Evolutionary conservation across 805 yeast genomes (phyloP), one percentile per base, ranked within the genome.

Genomic region (Citeromyces nyonsensis): DNA sequence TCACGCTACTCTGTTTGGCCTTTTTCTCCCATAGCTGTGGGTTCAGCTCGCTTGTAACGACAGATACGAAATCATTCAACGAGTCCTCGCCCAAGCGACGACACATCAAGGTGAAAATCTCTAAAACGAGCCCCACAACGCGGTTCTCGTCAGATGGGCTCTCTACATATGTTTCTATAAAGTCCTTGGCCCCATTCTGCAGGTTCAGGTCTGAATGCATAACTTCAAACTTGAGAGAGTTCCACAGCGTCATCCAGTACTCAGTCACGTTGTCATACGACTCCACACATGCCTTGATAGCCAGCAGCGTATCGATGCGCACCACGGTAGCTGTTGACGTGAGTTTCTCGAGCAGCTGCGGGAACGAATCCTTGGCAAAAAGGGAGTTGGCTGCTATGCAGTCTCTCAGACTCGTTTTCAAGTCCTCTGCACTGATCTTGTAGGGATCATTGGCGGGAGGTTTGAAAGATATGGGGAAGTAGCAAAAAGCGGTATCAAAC

Each of bases 401-500:
- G 1, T 45, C 42, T 41, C 86, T 62, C 34, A 91, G 57, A 5
- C 69, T 63, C 8, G 44, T 29, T 46, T 82, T 83, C 41, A 93
- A 59, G 34, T 84, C 80, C 1, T 63, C 68, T 1, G 84, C 70
- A 0, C 94, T 72, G 40, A 84, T 80, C 39, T 75, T 72, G 49
- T 85, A 84, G 0, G 91, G 86, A 44, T 88, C 95, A 49, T 82
- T 82, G 31, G 73, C 69, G 3, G 97, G 95, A 2, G 97, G 95
- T 36, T 74, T 75, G 56, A 93, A 91, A 1, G 95, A 80, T 28
- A 91, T 86, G 9, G 99, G 99, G 57, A 88, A 91, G 56, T 91
- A 91, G 52, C 98, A 91, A 49, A 88, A 93, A 27, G 83, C 62
- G 25, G 80, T 71, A 48, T 91, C 98, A 48, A 86, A 93, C 37